Conservation (phyloP, 495 filamentous ascomycete genomes). For the Choiromyces venosus region DNA sequence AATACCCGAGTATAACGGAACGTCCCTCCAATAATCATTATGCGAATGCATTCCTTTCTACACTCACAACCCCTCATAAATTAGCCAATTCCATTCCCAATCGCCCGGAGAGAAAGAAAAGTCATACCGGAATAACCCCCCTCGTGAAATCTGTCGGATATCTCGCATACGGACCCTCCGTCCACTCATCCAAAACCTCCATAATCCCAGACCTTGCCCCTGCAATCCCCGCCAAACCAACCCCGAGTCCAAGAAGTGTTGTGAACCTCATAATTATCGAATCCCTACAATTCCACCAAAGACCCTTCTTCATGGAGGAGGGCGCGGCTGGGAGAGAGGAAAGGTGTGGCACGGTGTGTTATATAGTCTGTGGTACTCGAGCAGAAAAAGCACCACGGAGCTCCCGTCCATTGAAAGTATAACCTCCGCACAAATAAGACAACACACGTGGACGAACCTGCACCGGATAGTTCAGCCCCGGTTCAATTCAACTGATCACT, state of each 20-base stretch:
- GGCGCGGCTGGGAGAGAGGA: neutral
- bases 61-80: neutral
- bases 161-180: conserved; percentile 41
- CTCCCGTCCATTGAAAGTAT: neutral
- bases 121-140: conserved; percentile 35
- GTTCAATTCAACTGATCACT: neutral
- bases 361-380: neutral
- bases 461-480: neutral
- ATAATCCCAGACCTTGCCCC: conserved; percentile 18
- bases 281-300: neutral
- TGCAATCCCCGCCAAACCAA: neutral
- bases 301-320: neutral
- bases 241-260: neutral
- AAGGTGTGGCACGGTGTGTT: neutral
- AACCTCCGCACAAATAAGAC: neutral
- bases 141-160: conserved; percentile 68
- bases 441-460: neutral
- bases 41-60: conserved; percentile 57
- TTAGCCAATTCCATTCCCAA: conserved; percentile 18
- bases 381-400: neutral
- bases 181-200: conserved; percentile 24
- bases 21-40: conserved; percentile 83
- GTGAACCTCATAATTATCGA: neutral
- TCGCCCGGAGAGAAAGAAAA: neutral
- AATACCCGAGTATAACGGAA: conserved; percentile 54